Evolutionary conservation across 2,329 filamentous ascomycete species (phyloP).

Genomic region (Xylariales sp.): DNA sequence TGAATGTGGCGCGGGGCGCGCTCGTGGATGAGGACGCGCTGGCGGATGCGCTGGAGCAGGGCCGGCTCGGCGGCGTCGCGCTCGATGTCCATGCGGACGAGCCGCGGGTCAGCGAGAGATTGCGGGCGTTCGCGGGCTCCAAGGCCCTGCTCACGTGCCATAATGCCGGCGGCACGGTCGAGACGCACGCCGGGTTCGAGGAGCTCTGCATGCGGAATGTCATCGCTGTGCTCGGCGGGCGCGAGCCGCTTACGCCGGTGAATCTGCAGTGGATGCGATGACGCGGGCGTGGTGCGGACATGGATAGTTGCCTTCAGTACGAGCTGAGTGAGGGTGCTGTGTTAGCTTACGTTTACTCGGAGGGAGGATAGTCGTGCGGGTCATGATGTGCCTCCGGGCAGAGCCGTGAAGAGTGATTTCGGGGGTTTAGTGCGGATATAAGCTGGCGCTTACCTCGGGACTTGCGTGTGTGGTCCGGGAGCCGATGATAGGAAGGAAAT

Average conservation of each 20-base stretch:
- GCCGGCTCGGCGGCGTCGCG: slow-evolving; percentile 63
- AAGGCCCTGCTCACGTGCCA: slow-evolving; percentile 73
- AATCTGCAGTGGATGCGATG: slow-evolving; percentile 62
- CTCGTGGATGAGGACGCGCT: slow-evolving; percentile 75
- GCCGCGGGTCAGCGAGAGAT: slow-evolving; percentile 62
- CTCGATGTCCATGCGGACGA: slow-evolving; percentile 74
- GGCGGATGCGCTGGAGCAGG: slow-evolving; percentile 66
- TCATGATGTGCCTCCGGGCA: background rate
- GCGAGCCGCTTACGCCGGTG: slow-evolving; percentile 68
- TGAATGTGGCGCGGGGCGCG: slow-evolving; percentile 74
- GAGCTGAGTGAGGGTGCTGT: background rate
- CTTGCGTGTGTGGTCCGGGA: background rate
- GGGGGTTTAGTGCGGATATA: background rate
- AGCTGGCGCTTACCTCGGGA: too few relatives aligned
- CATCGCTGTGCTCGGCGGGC: slow-evolving; percentile 65
- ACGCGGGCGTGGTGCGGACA: slow-evolving; percentile 19
- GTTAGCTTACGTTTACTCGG: slow-evolving; percentile 15
- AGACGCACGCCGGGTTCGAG: slow-evolving; percentile 75
- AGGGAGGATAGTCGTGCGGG: background rate
- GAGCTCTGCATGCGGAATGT: slow-evolving; percentile 75
- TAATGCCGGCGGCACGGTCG: slow-evolving; percentile 74
- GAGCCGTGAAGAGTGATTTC: background rate
- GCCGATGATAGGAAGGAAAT: background rate
- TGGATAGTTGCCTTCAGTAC: background rate
- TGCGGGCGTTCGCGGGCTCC: slow-evolving; percentile 55